Percentiles rank a stretch among this genome's conserved stretches.
phyloP scores from a whole-genome alignment of 2,329 filamentous ascomycete genomes.

The Apiospora arundinis region DNA sequence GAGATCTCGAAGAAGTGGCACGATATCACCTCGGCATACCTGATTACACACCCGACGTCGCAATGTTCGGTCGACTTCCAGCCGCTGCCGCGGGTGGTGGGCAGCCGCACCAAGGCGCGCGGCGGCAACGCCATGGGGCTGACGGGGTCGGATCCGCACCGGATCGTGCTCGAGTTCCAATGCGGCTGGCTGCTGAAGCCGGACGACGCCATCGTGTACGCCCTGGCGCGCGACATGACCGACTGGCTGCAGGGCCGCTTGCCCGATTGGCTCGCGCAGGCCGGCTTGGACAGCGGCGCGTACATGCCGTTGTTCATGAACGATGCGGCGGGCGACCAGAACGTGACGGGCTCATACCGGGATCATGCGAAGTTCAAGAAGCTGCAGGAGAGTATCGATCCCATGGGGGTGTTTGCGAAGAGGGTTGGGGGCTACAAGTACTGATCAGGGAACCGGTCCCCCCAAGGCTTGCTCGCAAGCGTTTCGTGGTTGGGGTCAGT shows the following conservation, averaged over 20 bases:
- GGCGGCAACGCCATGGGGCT: slow-evolving; percentile 38
- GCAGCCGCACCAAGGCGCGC: slow-evolving; percentile 28
- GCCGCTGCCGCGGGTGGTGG: slow-evolving; percentile 37
- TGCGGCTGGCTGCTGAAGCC: slow-evolving; percentile 34
- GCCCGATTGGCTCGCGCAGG: slow-evolving; percentile 20
- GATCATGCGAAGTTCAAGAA: slow-evolving; percentile 39
- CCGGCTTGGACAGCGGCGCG: slow-evolving; percentile 3
- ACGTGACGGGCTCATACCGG: slow-evolving; percentile 37
- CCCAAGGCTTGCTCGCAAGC: too few species aligned
- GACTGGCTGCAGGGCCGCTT: slow-evolving; percentile 30
- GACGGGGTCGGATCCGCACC: slow-evolving; percentile 30
- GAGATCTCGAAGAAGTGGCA: slow-evolving; percentile 41
- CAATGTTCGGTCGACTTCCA: slow-evolving; percentile 42
- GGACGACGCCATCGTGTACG: slow-evolving; percentile 23
- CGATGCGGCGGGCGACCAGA: slow-evolving; percentile 43
- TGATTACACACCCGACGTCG: slow-evolving; percentile 33
- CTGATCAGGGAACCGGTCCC: not conserved
- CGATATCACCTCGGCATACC: slow-evolving; percentile 34
- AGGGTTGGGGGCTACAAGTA: slow-evolving; percentile 38
- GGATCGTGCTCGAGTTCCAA: slow-evolving; percentile 35
- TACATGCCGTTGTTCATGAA: slow-evolving; percentile 44
- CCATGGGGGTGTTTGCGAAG: slow-evolving; percentile 35
- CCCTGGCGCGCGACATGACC: slow-evolving; percentile 27
- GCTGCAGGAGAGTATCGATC: slow-evolving; percentile 41
- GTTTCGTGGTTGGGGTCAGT: not conserved